Conservation (phyloP, 2,329 filamentous ascomycete species). For the Nemania diffusa region DNA sequence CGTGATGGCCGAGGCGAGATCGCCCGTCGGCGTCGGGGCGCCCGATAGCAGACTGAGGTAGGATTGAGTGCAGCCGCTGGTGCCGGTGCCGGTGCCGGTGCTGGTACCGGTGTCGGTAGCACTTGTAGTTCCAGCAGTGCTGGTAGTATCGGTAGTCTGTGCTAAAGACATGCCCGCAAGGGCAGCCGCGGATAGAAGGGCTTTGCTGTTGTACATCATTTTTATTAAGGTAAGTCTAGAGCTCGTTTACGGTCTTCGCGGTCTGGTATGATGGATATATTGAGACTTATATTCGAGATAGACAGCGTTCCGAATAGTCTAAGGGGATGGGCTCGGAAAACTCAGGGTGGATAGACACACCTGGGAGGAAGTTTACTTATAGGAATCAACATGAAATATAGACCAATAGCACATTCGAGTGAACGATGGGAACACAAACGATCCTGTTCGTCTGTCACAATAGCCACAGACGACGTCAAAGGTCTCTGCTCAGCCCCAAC, state of each 20-base stretch:
- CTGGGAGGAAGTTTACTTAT: background rate
- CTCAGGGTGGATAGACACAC: background rate
- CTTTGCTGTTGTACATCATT: constrained; percentile 32
- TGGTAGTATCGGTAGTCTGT: background rate
- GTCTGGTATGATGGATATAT: background rate
- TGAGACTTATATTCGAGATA: background rate
- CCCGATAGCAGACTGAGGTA: constrained; percentile 14
- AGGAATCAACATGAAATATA: background rate
- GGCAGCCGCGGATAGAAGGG: constrained; percentile 16
- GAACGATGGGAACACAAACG: background rate
- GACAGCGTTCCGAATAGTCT: background rate
- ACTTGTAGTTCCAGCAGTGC: too few relatives aligned
- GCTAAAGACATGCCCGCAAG: constrained; percentile 22
- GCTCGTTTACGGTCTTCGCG: background rate
- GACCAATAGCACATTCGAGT: background rate
- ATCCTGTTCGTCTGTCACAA: background rate
- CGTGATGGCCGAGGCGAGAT: constrained; percentile 31
- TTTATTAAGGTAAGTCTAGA: background rate
- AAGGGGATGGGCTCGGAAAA: background rate
- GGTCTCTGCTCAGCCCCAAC: constrained; percentile 21
- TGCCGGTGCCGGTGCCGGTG: background rate
- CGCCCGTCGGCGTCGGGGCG: constrained; percentile 26
- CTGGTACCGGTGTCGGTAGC: too few relatives aligned
- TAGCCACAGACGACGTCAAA: background rate
- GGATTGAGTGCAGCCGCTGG: constrained; percentile 13